Percentiles rank a stretch among this genome's conserved stretches.
These are phyloP conservation scores for Halophytophthora batemanensis DNA, from an alignment of 352 stramenopile species.

Conservation along the genomic window DNA sequence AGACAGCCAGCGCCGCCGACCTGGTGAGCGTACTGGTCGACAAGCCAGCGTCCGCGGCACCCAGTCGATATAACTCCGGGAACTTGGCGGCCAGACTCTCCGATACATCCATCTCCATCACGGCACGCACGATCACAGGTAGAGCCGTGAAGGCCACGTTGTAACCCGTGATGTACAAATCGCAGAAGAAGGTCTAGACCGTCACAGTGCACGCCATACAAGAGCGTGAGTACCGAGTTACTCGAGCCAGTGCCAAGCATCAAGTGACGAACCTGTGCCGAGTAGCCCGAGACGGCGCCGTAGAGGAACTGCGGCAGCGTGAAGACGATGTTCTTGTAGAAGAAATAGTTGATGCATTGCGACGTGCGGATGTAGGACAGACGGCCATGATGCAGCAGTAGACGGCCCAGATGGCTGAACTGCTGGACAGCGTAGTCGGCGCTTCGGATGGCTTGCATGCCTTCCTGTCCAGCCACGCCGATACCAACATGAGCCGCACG, in stretches of 20 bases:
- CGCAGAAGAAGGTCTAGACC: slow-evolving; percentile 79
- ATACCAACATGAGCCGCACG: slow-evolving; percentile 98
- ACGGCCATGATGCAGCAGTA: slow-evolving; percentile 83
- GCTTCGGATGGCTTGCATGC: slow-evolving; percentile 83
- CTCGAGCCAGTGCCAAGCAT: background rate
- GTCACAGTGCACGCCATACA: too few species aligned
- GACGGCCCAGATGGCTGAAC: slow-evolving; percentile 72
- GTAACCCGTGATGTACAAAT: slow-evolving; percentile 90
- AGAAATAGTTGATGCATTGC: slow-evolving; percentile 97
- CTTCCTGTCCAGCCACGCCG: slow-evolving; percentile 97
- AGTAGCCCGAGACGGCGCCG: slow-evolving; percentile 86
- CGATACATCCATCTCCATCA: slow-evolving; percentile 78
- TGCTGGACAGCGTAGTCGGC: slow-evolving; percentile 81
- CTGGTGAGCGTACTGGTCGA: slow-evolving; percentile 45
- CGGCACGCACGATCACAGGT: slow-evolving; percentile 79
- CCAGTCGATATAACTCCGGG: slow-evolving; percentile 68
- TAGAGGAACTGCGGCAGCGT: slow-evolving; percentile 89
- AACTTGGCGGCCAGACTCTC: slow-evolving; percentile 64
- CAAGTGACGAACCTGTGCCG: slow-evolving; percentile 43
- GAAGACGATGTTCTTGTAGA: slow-evolving; percentile 99
- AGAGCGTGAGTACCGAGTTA: background rate
- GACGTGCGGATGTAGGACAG: slow-evolving; percentile 96
- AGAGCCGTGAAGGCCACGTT: slow-evolving; percentile 93
- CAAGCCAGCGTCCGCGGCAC: slow-evolving; percentile 59
- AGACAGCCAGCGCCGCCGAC: slow-evolving; percentile 37